Percentiles rank a stretch among this genome's conserved stretches.
Evolutionary conservation across 1,284 basidiomycete genomes (phyloP).

Genomic region (Cryptococcus depauperatus): DNA sequence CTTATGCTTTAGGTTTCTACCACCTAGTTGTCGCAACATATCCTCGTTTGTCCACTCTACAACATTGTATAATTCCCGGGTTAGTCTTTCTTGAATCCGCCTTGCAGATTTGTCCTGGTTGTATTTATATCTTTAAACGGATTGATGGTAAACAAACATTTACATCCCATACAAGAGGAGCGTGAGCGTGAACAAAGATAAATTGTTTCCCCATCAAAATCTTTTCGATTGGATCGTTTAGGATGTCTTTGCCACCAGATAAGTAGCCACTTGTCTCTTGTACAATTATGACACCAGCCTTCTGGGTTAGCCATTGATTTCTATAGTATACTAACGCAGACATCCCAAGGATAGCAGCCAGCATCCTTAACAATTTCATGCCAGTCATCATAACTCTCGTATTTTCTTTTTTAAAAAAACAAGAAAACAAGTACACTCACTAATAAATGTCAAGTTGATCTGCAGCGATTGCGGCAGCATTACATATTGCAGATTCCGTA

Average conservation of each 20-base stretch:
- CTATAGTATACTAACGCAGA: constrained; percentile 53
- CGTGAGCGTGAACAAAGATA: constrained; percentile 58
- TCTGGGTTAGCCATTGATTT: background rate
- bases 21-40: no score
- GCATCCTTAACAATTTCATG: constrained; percentile 42
- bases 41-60: constrained; percentile 51
- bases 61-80: constrained; percentile 71
- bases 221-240: constrained; percentile 53
- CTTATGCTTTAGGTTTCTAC: no score
- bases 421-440: constrained; percentile 49
- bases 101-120: constrained; percentile 52
- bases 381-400: background rate
- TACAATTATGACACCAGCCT: constrained; percentile 81
- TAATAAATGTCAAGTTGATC: constrained; percentile 66
- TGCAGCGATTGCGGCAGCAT: constrained; percentile 71
- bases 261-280: constrained; percentile 77
- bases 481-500: constrained; percentile 73
- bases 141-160: constrained; percentile 4
- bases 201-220: constrained; percentile 76
- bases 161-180: constrained; percentile 22
- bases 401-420: background rate
- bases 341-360: constrained; percentile 61
- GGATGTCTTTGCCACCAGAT: constrained; percentile 55
- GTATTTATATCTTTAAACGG: background rate
- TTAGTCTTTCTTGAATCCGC: constrained; percentile 69